Percentiles rank a stretch among this genome's conserved stretches.
Evolutionary conservation across 1,284 basidiomycete genomes (phyloP).

Genomic region (Taiwanofungus camphoratus): DNA sequence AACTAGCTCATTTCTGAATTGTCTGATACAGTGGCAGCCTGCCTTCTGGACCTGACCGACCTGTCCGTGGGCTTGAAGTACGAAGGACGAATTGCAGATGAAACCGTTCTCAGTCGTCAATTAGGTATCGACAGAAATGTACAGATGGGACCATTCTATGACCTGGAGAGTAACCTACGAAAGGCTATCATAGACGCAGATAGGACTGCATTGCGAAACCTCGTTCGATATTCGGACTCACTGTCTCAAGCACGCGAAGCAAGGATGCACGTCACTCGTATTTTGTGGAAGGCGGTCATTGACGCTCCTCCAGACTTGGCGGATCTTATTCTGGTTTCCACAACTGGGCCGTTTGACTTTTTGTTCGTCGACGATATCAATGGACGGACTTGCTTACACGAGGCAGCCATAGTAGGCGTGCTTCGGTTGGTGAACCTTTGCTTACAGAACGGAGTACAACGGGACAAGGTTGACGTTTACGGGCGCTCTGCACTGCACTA

Average conservation of each 20-base stretch:
- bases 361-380: constrained; percentile 96
- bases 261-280: constrained; percentile 70
- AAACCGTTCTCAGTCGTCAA: constrained; percentile 63
- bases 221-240: constrained; percentile 68
- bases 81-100: constrained; percentile 47
- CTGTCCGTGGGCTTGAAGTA: constrained; percentile 70
- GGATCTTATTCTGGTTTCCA: constrained; percentile 68
- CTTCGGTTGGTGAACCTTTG: constrained; percentile 81
- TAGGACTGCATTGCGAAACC: constrained; percentile 55
- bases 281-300: constrained; percentile 88
- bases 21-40: constrained; percentile 91
- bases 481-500: constrained; percentile 94
- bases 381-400: constrained; percentile 91
- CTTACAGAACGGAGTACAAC: constrained; percentile 65
- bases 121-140: constrained; percentile 58
- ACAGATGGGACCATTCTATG: constrained; percentile 71
- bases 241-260: constrained; percentile 54
- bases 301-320: constrained; percentile 71
- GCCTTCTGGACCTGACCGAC: constrained; percentile 89
- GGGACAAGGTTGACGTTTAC: constrained; percentile 78
- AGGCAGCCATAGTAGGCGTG: constrained; percentile 84
- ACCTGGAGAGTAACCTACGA: constrained; percentile 82
- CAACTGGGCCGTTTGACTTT: constrained; percentile 78
- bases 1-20: constrained; percentile 89
- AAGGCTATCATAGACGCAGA: constrained; percentile 67